phyloP scores from a whole-genome alignment of 2,329 filamentous ascomycete genomes.

The Penicillium sp. region DNA sequence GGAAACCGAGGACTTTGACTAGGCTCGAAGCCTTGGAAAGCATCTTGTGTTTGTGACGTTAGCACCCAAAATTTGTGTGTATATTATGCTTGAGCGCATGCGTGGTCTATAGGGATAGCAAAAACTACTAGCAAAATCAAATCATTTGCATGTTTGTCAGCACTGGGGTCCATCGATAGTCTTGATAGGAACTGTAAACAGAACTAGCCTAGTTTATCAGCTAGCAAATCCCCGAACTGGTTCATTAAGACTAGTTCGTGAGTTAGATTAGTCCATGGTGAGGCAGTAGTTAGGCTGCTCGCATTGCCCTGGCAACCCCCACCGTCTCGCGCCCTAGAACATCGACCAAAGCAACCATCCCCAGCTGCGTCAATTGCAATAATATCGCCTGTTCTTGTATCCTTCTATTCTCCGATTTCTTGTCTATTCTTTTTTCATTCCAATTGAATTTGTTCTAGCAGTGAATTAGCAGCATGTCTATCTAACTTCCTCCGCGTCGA shows the following conservation, averaged over 20 bases:
- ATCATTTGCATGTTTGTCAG: not conserved
- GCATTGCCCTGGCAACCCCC: slow-evolving; percentile 17
- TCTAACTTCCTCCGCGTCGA: slow-evolving; percentile 13
- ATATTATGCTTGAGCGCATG: not conserved
- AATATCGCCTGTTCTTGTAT: not conserved
- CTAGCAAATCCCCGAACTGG: not conserved
- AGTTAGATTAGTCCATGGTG: not conserved
- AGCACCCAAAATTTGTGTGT: not conserved
- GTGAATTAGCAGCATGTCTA: slow-evolving; percentile 21
- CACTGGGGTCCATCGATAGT: too few species aligned
- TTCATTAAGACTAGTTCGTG: not conserved
- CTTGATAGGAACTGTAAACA: not conserved
- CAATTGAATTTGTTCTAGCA: slow-evolving; percentile 29
- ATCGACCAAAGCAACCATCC: slow-evolving; percentile 12
- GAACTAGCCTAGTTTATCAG: not conserved
- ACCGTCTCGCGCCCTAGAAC: slow-evolving; percentile 3
- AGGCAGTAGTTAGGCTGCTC: not conserved
- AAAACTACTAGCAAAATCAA: not conserved
- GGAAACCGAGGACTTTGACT: slow-evolving; percentile 39
- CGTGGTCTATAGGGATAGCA: not conserved
- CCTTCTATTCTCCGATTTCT: not conserved
- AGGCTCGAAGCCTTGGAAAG: slow-evolving; percentile 15
- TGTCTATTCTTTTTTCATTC: not conserved
- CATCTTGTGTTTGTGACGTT: not conserved
- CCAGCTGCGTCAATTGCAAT: slow-evolving; percentile 4